A percentile compares a stretch with the other conserved stretches of the same genome.
These are phyloP conservation scores for Phaeoacremonium minimum DNA, from an alignment of 2,329 filamentous ascomycete species.

Conservation along the genomic window DNA sequence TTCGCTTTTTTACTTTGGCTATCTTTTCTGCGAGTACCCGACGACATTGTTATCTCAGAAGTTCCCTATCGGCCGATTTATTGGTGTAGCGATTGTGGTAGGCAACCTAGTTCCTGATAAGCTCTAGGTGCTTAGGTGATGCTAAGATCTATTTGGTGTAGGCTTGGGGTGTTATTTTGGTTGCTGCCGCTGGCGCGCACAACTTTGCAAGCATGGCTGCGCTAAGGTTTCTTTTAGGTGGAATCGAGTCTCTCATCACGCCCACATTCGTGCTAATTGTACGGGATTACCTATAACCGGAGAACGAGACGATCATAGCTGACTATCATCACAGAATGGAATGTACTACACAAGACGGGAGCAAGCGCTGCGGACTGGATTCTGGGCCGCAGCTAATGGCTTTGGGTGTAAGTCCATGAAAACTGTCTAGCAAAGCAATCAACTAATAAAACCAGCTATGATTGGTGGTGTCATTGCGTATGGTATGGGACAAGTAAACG, in stretches of 20 bases:
- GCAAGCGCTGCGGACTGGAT: conserved; percentile 8
- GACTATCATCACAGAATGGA: background rate
- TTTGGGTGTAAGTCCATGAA: conserved; percentile 4
- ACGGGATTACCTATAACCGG: background rate
- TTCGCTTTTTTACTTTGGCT: conserved; percentile 51
- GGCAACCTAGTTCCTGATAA: background rate
- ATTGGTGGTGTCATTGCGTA: background rate
- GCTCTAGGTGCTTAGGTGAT: background rate
- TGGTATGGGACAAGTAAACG: background rate
- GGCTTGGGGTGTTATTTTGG: conserved; percentile 40
- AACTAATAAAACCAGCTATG: background rate
- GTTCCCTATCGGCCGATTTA: conserved; percentile 27
- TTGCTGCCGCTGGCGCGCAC: conserved; percentile 47
- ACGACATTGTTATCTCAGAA: conserved; percentile 25
- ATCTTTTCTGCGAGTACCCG: conserved; percentile 19
- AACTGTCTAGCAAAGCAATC: background rate
- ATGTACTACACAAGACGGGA: conserved; percentile 9
- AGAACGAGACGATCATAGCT: background rate
- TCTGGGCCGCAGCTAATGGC: conserved; percentile 10
- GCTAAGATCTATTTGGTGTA: background rate
- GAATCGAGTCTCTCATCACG: background rate
- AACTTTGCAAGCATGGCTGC: conserved; percentile 52
- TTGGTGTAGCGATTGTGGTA: conserved; percentile 46
- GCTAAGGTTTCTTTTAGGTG: conserved; percentile 45
- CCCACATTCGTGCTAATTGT: background rate